Percentiles rank a stretch among this genome's conserved stretches.
phyloP scores from a whole-genome alignment of 2,329 filamentous ascomycete genomes.

The Trichothecium sympodiale region DNA sequence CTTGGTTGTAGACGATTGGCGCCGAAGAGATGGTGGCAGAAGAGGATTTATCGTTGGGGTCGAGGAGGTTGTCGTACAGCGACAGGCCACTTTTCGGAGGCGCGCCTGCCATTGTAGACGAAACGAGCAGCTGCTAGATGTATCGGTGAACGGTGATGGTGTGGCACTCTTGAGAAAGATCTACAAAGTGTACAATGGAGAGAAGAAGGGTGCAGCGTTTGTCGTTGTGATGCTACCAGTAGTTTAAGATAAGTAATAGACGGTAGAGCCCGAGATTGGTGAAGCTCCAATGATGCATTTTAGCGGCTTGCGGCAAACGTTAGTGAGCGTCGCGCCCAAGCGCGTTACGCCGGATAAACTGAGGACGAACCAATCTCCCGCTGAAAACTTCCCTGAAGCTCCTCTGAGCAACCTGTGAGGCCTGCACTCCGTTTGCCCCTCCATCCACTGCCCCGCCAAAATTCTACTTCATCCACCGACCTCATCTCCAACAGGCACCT shows the following conservation, averaged over 20 bases:
- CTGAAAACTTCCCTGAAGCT: neutral
- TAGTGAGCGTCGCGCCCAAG: no score
- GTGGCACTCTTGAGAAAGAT: no score
- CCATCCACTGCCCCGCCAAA: constrained; percentile 3
- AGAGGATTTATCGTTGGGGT: constrained; percentile 37
- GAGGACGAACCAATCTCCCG: no score
- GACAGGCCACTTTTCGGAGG: constrained; percentile 46
- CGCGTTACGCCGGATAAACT: no score
- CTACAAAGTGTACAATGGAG: no score
- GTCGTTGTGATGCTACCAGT: no score
- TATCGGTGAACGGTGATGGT: constrained; percentile 1
- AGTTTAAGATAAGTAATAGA: no score
- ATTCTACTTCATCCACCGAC: neutral
- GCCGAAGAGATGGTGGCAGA: constrained; percentile 64
- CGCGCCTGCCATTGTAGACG: constrained; percentile 17
- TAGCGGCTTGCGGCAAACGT: no score
- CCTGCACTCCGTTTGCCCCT: constrained; percentile 1
- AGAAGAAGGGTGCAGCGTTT: no score
- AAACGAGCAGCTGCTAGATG: constrained; percentile 18
- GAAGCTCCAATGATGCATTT: no score
- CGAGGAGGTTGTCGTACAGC: constrained; percentile 76
- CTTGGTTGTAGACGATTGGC: constrained; percentile 59
- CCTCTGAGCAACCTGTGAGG: neutral
- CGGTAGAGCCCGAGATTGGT: no score
- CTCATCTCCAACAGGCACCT: no score